Conservation (phyloP, 2,329 filamentous ascomycete species). For the Esteya vermicola region DNA sequence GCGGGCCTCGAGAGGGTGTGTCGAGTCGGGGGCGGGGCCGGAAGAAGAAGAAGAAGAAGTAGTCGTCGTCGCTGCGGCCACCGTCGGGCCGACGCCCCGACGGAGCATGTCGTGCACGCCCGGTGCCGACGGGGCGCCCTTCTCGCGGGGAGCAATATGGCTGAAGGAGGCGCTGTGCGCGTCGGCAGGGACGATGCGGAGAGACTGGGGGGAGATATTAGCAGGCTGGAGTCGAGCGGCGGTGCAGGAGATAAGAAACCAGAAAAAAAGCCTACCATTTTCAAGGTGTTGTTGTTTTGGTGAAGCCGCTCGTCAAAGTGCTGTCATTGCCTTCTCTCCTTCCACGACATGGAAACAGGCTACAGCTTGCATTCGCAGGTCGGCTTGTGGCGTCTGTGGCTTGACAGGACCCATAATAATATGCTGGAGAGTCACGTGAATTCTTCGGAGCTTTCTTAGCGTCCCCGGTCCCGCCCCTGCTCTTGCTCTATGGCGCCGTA, state of each 20-base stretch:
- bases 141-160: constrained; percentile 41
- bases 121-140: constrained; percentile 75
- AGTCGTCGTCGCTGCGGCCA: constrained; percentile 31
- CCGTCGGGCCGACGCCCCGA: constrained; percentile 54
- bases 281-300: not conserved
- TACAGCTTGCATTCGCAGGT: constrained; percentile 11
- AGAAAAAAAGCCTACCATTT: not conserved
- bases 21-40: constrained; percentile 39
- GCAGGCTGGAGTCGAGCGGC: not conserved
- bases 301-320: too few relatives aligned
- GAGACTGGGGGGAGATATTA: constrained; percentile 50
- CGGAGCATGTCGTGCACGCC: constrained; percentile 91
- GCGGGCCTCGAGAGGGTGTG: constrained; percentile 84
- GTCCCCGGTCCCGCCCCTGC: too few relatives aligned
- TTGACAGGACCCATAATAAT: too few relatives aligned
- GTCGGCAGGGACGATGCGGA: constrained; percentile 72
- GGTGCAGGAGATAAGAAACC: not conserved
- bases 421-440: too few relatives aligned
- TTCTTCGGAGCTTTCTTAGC: too few relatives aligned
- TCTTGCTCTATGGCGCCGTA: too few relatives aligned
- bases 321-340: too few relatives aligned
- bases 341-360: too few relatives aligned
- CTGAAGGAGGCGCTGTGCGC: constrained; percentile 51
- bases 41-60: constrained; percentile 17
- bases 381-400: too few relatives aligned